A percentile compares a stretch with the other conserved stretches of the same genome.
Evolutionary conservation across 345 rosid species (phyloP).

Genomic region (Cardamine occulta): DNA sequence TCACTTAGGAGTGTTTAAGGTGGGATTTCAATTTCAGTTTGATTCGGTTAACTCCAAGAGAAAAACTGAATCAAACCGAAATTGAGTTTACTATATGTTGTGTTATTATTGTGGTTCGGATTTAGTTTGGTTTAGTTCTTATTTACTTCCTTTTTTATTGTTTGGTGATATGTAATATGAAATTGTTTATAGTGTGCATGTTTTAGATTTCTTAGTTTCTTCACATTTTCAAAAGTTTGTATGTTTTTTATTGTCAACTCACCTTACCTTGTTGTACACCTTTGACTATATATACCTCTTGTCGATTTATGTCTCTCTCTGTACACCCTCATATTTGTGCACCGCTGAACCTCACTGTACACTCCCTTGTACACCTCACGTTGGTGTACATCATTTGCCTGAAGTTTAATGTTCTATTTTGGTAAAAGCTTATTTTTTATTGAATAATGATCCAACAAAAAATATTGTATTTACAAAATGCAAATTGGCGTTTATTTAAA

Average conservation of each 20-base stretch:
- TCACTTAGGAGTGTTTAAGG: neutral
- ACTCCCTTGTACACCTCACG: no score
- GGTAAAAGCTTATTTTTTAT: neutral
- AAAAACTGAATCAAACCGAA: constrained; percentile 18
- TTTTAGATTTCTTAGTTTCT: neutral
- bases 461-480: neutral
- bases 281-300: no score
- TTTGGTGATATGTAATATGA: constrained; percentile 16
- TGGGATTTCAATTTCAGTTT: constrained; percentile 25
- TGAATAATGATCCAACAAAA: constrained; percentile 1
- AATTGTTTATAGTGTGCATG: neutral
- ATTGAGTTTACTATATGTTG: constrained; percentile 15
- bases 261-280: no score
- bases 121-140: neutral
- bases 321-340: no score
- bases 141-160: neutral
- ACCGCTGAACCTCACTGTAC: no score
- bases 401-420: neutral
- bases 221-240: neutral
- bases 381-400: no score
- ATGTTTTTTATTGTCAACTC: constrained; percentile 3
- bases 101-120: neutral
- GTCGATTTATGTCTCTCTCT: no score
- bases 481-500: neutral
- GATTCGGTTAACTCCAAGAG: neutral